Evolutionary conservation across 768 basidiomycete genomes (phyloP), one percentile per base, ranked within the genome.

Genomic region (Gloeostereum incarnatum): DNA sequence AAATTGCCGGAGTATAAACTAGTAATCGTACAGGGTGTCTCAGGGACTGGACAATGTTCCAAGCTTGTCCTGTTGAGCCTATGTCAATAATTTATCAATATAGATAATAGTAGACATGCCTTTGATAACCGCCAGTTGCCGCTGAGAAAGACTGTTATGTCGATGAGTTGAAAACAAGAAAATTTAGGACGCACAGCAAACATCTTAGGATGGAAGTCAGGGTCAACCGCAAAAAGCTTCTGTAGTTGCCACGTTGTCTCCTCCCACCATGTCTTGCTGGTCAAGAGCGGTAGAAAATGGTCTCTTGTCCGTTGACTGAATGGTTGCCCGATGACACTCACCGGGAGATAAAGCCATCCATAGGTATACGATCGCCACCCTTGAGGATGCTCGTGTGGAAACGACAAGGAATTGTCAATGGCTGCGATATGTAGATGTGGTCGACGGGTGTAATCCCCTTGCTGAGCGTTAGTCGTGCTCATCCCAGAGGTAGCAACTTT

Each of bases 361-460:
- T 89, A 93, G 1, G 88, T 86, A 51, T 82, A 92, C 9, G 79
- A 79, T 26, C 78, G 69, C 73, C 72, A 74, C 3, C 72, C 89
- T 42, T 77, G 73, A 0, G 91, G 91, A 49, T 93, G 89, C 50
- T 90, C 82, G 46, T 92, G 87, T 18, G 91, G 91, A 51, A 91
- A 94, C 2, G 87, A 86, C 25, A 94, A 71, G 0, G 87, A 91
- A 56, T 93, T 93, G 52, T 93, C 91, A 44, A 94, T 94, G 7
- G 90, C 90, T 31, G 90, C 89, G 40, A 92, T 85, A 52, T 91
- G 89, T 30, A 92, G 78, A 52, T 92, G 89, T 2, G 88, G 85
- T 43, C 68, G 69, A 36, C 73, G 70, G 30, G 65, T 73, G 50
- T 78, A 83, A 35, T 71, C 67, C 9, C 54, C 47, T 26, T 56